Base-by-base conservation (phyloP, 192 early-diverging fungal genomes). In the Globomyces pollinis-pini region DNA sequence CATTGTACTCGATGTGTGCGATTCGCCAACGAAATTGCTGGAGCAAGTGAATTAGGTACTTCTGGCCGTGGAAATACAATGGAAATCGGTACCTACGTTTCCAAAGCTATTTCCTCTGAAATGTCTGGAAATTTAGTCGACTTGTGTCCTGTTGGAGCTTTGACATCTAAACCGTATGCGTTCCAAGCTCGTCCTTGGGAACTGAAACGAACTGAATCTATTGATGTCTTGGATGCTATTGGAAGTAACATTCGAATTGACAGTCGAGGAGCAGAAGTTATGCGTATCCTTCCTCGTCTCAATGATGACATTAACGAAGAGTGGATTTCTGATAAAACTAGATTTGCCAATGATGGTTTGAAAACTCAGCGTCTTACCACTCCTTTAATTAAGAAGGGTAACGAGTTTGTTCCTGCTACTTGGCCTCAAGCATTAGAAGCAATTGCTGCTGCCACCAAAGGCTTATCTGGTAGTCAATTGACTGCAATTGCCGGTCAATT, bases 231-330 rank as follows among this genome's bases (percentile, higher is more conserved):
- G 44, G 96, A 98, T 66, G 96, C 91, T 30, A 77, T 98, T 56
- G 96, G 96, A 39, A 88, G 84, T 64, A 96, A 89, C 78, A 94
- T 98, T 66, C 88, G 93, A 51, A 77, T 98, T 43, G 96, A 98
- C 71, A 89, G 93, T 16, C 87, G 93, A 39, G 96, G 96, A 63
- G 74, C 90, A 24, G 93, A 98, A 71, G 91, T 98, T 15, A 91
- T 98, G 89, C 88, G 96, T 57, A 82, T 98, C 29, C 69, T 96
- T 9, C 96, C 96, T 29, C 88, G 91, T 33, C 76, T 92, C 58
- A 98, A 98, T 74, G 96, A 98, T 60, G 91, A 88, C n/a, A 76
- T 98, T 68, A 98, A 98, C 72, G 90, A 94, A 72, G 96, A 98
- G 78, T 98, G 96, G 96, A 91, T 98, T 58, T 91, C 91, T 8